A percentile compares a stretch with the other conserved stretches of the same genome.
Conservation (phyloP, 2,329 filamentous ascomycete species). For the Clarireedia hainanense region DNA sequence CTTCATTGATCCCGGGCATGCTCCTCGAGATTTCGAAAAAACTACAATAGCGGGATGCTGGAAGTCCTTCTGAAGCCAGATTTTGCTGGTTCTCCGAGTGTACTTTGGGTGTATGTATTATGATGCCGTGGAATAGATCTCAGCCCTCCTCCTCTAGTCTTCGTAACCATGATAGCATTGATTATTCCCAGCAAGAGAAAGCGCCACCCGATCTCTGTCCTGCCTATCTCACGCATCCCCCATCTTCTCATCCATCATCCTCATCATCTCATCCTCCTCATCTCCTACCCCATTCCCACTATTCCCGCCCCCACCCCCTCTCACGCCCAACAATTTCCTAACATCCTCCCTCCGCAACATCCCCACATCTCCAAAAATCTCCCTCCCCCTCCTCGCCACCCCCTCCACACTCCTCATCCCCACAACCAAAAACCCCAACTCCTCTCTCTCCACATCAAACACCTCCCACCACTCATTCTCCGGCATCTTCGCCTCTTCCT, state of each 20-base stretch:
- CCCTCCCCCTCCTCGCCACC: constrained; percentile 30
- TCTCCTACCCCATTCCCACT: constrained; percentile 13
- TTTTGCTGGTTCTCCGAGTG: too few species aligned
- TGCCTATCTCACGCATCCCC: neutral
- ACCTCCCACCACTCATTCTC: constrained; percentile 95
- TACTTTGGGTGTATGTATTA: too few species aligned
- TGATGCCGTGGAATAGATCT: too few species aligned
- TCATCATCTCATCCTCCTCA: constrained; percentile 26
- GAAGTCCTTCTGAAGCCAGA: too few species aligned
- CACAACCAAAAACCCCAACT: constrained; percentile 86
- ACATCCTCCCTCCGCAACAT: constrained; percentile 22
- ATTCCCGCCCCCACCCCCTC: neutral
- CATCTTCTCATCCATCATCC: constrained; percentile 24
- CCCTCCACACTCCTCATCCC: constrained; percentile 72
- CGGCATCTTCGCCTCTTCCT: constrained; percentile 69
- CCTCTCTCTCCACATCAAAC: constrained; percentile 91
- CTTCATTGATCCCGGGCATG: too few species aligned
- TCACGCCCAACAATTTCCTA: constrained; percentile 10
- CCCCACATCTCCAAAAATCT: constrained; percentile 19
- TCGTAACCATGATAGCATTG: too few species aligned
- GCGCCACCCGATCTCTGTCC: too few species aligned
- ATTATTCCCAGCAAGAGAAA: too few species aligned
- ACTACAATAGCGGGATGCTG: too few species aligned
- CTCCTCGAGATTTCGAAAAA: too few species aligned
- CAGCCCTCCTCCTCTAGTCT: too few species aligned